These are phyloP conservation scores for Boletus sp. DNA, from an alignment of 768 basidiomycete species.

Conservation along the genomic window DNA sequence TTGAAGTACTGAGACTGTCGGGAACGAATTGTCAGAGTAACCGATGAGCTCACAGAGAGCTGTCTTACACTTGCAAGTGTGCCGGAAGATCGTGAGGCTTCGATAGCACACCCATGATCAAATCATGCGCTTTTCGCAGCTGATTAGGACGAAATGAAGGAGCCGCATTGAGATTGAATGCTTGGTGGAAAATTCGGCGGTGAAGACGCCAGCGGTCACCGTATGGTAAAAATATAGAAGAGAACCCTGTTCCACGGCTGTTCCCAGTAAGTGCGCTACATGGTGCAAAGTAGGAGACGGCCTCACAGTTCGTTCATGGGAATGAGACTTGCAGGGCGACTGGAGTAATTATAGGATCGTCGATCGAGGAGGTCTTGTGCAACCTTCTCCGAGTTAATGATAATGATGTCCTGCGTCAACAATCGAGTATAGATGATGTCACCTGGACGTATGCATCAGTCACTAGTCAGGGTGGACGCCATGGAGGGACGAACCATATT, in stretches of 20 bases:
- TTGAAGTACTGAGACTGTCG: slow-evolving; percentile 19
- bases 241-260: slow-evolving; percentile 26
- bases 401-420: slow-evolving; percentile 21
- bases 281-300: background rate
- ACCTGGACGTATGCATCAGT: slow-evolving; percentile 9
- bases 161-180: slow-evolving; percentile 29
- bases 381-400: slow-evolving; percentile 26
- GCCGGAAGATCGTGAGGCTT: slow-evolving; percentile 20
- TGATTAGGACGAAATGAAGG: slow-evolving; percentile 33
- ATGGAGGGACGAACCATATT: slow-evolving; percentile 16
- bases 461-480: background rate
- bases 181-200: slow-evolving; percentile 36
- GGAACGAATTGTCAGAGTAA: background rate
- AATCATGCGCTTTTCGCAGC: slow-evolving; percentile 28
- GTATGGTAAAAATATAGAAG: slow-evolving; percentile 25
- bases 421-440: slow-evolving; percentile 23
- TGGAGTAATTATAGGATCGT: slow-evolving; percentile 24
- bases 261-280: background rate
- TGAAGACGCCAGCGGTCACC: slow-evolving; percentile 29
- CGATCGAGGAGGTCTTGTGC: slow-evolving; percentile 23
- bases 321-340: slow-evolving; percentile 16
- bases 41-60: background rate
- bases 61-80: slow-evolving; percentile 23
- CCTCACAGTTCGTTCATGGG: slow-evolving; percentile 20
- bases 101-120: slow-evolving; percentile 26